Conservation (phyloP, 805 yeast species). For the Yamadazyma insecticola region DNA sequence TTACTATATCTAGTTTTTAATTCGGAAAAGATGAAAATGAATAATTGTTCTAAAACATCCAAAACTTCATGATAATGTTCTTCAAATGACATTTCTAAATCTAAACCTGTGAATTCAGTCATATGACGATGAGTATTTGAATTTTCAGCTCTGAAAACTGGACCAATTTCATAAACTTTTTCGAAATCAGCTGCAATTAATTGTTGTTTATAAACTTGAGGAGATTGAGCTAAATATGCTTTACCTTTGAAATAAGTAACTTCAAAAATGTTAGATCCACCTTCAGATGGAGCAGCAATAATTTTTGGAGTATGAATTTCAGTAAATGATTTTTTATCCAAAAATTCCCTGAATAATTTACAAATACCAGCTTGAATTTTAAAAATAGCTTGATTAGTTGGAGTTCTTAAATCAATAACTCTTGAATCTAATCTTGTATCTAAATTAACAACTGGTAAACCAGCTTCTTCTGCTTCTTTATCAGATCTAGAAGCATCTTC, state of each 20-base stretch:
- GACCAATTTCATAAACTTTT: conserved; percentile 92
- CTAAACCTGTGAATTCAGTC: conserved; percentile 98
- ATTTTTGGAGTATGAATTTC: conserved; percentile 97
- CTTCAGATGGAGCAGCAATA: conserved; percentile 94
- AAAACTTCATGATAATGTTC: conserved; percentile 94
- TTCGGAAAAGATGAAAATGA: conserved; percentile 82
- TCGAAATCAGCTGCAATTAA: conserved; percentile 97
- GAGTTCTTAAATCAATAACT: conserved; percentile 94
- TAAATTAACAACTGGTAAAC: conserved; percentile 89
- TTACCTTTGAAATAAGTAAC: conserved; percentile 87
- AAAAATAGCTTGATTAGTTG: conserved; percentile 96
- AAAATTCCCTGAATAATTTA: conserved; percentile 83
- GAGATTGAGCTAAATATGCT: conserved; percentile 96
- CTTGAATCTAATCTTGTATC: conserved; percentile 95
- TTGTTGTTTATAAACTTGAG: conserved; percentile 97
- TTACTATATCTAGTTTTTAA: conserved; percentile 72
- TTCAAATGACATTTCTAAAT: conserved; percentile 96
- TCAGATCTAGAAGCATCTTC: conserved; percentile 97
- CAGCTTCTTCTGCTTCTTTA: conserved; percentile 86
- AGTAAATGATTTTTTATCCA: conserved; percentile 60
- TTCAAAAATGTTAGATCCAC: conserved; percentile 96
- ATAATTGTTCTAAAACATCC: conserved; percentile 61
- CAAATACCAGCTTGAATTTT: conserved; percentile 89
- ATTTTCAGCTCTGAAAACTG: conserved; percentile 98
- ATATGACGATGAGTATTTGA: conserved; percentile 98